Conservation (phyloP, 1,139 yeast species). For the Candida neerlandica region DNA sequence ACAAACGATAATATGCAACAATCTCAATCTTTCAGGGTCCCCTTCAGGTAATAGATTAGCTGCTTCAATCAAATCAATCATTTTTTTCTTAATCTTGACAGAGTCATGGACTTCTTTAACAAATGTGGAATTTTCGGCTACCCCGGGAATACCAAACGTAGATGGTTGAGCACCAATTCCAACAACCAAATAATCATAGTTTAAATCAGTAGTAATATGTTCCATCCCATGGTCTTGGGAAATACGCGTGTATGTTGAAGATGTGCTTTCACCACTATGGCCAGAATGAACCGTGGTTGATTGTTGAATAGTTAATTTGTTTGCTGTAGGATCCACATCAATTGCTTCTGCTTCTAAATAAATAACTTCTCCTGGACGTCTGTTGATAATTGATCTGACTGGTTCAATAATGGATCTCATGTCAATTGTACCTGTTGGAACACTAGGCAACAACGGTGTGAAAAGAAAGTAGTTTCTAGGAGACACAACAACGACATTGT, state of each 20-base stretch:
- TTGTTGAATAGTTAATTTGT: conserved; percentile 23
- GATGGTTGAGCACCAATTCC: conserved; percentile 93
- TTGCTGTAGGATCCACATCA: conserved; percentile 62
- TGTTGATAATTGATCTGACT: conserved; percentile 68
- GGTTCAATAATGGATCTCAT: conserved; percentile 88
- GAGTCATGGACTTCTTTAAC: conserved; percentile 86
- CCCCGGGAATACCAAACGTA: conserved; percentile 92
- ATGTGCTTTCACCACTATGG: conserved; percentile 52
- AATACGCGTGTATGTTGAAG: conserved; percentile 25
- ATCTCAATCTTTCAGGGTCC: conserved; percentile 76
- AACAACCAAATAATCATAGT: conserved; percentile 78
- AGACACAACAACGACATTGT: conserved; percentile 84
- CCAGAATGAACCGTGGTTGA: conserved; percentile 54
- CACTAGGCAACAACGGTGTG: conserved; percentile 89
- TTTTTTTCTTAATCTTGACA: conserved; percentile 68
- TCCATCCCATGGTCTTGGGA: conserved; percentile 49
- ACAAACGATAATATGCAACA: conserved; percentile 80
- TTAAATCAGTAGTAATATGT: conserved; percentile 48
- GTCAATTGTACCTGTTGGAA: conserved; percentile 91
- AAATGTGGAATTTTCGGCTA: conserved; percentile 80
- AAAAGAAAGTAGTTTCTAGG: conserved; percentile 93
- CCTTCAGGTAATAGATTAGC: conserved; percentile 74
- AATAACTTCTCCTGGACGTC: conserved; percentile 70
- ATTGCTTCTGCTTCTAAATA: conserved; percentile 92
- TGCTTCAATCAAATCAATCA: conserved; percentile 79